Conservation (phyloP, 371 early-diverging fungal genomes). For the Zopfochytrium polystomum region DNA sequence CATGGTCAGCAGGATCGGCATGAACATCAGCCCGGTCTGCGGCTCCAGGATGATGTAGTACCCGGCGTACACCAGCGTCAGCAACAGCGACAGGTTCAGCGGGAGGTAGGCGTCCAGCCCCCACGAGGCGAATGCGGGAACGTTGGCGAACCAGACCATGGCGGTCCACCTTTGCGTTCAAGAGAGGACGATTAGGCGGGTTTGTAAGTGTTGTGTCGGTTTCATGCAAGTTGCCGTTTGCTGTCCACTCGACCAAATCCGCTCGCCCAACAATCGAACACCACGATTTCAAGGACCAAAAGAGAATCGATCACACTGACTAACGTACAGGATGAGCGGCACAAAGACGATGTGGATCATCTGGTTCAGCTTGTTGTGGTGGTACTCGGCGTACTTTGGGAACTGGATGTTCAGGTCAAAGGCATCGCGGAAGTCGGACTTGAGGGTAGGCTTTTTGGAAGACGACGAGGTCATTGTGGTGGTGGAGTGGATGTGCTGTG, state of each 20-base stretch:
- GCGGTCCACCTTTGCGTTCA: too few relatives aligned
- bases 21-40: slow-evolving; percentile 56
- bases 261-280: slow-evolving; percentile 15
- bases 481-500: slow-evolving; percentile 8
- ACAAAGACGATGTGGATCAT: slow-evolving; percentile 87
- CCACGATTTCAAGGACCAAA: slow-evolving; percentile 44
- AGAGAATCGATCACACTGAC: slow-evolving; percentile 64
- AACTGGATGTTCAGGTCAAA: slow-evolving; percentile 52
- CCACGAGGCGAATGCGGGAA: slow-evolving; percentile 21
- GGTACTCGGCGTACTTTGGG: slow-evolving; percentile 47
- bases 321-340: slow-evolving; percentile 84
- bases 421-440: too few relatives aligned
- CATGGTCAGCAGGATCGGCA: slow-evolving; percentile 16
- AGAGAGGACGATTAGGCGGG: too few relatives aligned
- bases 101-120: slow-evolving; percentile 22
- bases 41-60: slow-evolving; percentile 83
- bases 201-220: slow-evolving; percentile 15
- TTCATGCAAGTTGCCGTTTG: neutral
- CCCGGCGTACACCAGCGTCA: slow-evolving; percentile 51
- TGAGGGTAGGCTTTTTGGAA: slow-evolving; percentile 5
- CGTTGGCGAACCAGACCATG: slow-evolving; percentile 12
- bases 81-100: slow-evolving; percentile 57
- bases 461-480: slow-evolving; percentile 33
- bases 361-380: slow-evolving; percentile 62
- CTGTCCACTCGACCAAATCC: neutral